A percentile compares a stretch with the other conserved stretches of the same genome.
These are phyloP conservation scores for Populus nigra DNA, from an alignment of 345 rosid species.

Conservation along the genomic window DNA sequence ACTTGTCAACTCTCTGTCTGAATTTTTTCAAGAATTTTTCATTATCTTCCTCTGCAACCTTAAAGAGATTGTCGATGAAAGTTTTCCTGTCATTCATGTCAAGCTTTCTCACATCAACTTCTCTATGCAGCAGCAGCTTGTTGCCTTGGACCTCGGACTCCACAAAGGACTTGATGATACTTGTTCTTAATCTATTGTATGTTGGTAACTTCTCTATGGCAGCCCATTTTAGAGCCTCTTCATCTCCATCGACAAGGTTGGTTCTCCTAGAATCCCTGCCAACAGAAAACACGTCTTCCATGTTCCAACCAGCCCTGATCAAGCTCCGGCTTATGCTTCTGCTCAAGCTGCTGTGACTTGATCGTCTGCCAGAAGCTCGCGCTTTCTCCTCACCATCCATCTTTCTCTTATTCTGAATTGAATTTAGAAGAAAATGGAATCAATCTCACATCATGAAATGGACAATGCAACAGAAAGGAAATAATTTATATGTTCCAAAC, in stretches of 20 bases:
- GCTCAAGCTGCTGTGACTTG: background rate
- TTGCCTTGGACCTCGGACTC: constrained; percentile 40
- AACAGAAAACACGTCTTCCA: constrained; percentile 60
- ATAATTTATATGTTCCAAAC: background rate
- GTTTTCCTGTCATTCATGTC: constrained; percentile 58
- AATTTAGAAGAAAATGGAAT: background rate
- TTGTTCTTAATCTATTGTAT: constrained; percentile 68
- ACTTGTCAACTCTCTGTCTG: constrained; percentile 73
- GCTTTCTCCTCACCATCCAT: constrained; percentile 40
- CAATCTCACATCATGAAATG: background rate
- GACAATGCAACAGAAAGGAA: background rate
- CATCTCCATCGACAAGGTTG: constrained; percentile 58
- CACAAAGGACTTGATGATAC: constrained; percentile 51
- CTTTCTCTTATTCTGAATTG: background rate
- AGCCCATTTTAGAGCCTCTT: constrained; percentile 95
- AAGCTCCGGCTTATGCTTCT: constrained; percentile 53
- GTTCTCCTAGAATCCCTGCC: constrained; percentile 49
- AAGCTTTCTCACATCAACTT: constrained; percentile 73
- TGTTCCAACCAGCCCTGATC: constrained; percentile 56
- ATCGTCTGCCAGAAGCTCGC: constrained; percentile 31
- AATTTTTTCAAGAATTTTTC: constrained; percentile 71
- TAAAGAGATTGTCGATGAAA: constrained; percentile 70
- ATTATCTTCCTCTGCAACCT: constrained; percentile 85
- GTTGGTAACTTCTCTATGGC: constrained; percentile 91
- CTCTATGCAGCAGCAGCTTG: constrained; percentile 33